phyloP scores from a whole-genome alignment of 2,329 filamentous ascomycete genomes.

The Colletotrichum sp. region DNA sequence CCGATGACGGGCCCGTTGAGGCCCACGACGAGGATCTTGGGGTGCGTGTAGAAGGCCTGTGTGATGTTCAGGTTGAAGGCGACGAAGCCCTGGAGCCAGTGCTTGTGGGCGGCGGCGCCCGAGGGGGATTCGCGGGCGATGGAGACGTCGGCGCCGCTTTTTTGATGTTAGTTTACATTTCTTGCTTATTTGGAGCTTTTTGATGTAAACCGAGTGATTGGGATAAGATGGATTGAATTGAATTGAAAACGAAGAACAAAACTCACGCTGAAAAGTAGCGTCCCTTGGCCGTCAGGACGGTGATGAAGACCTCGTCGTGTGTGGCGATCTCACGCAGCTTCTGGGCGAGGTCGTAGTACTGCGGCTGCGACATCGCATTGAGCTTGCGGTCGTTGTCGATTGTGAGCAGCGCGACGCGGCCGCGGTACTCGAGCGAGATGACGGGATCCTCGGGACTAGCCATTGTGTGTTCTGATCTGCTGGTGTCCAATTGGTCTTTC shows the following conservation, averaged over 20 bases:
- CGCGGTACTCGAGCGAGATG: slow-evolving; percentile 44
- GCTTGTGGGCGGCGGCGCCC: slow-evolving; percentile 43
- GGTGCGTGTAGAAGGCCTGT: slow-evolving; percentile 88
- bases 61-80: slow-evolving; percentile 89
- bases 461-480: background rate
- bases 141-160: slow-evolving; percentile 80
- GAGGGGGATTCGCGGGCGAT: slow-evolving; percentile 50
- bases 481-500: background rate
- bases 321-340: slow-evolving; percentile 78
- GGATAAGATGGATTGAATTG: background rate
- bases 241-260: background rate
- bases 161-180: background rate
- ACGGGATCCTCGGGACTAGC: slow-evolving; percentile 23
- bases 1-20: slow-evolving; percentile 93
- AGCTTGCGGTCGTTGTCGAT: slow-evolving; percentile 87
- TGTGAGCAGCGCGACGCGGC: slow-evolving; percentile 72
- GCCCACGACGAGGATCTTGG: slow-evolving; percentile 89
- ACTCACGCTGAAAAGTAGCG: slow-evolving; percentile 85
- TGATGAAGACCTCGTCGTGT: slow-evolving; percentile 82
- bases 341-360: slow-evolving; percentile 80
- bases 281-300: slow-evolving; percentile 84
- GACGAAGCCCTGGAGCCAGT: slow-evolving; percentile 75
- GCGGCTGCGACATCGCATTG: slow-evolving; percentile 74
- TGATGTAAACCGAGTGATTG: background rate
- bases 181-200: background rate